These are phyloP conservation scores for Linum usitatissimum DNA, from an alignment of 345 rosid genomes.

Conservation along the genomic window DNA sequence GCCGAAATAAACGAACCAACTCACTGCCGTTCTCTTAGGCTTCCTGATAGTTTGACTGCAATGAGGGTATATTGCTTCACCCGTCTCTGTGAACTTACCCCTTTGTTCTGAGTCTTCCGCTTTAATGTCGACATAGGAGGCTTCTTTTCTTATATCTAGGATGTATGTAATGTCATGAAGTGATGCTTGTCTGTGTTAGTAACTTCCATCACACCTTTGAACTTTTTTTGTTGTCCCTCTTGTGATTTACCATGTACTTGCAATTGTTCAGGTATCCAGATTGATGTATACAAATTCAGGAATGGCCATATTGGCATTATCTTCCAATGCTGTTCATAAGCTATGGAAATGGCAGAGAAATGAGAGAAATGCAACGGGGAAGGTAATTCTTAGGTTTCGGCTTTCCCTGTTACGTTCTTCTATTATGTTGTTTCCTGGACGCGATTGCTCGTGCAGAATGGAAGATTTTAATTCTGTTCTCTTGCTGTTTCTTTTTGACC, in stretches of 20 bases:
- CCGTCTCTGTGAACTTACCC: neutral
- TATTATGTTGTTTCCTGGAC: neutral
- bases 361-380: conserved; percentile 36
- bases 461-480: neutral
- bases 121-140: neutral
- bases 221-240: neutral
- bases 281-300: conserved; percentile 78
- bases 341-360: conserved; percentile 80
- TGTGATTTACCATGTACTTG: conserved; percentile 8
- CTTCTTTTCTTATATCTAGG: neutral
- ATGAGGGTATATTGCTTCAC: conserved; percentile 36
- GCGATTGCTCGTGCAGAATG: neutral
- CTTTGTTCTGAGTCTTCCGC: neutral
- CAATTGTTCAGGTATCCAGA: conserved; percentile 47
- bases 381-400: conserved; percentile 25
- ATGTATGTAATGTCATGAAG: neutral
- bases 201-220: no score
- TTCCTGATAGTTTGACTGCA: conserved; percentile 44
- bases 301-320: conserved; percentile 59
- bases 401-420: neutral
- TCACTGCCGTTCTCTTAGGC: conserved; percentile 64
- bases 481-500: conserved; percentile 10
- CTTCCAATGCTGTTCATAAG: conserved; percentile 78
- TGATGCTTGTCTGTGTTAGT: no score
- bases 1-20: conserved; percentile 69